These are phyloP conservation scores for Cystobasidium onofrii DNA, from an alignment of 768 basidiomycete genomes.

Conservation along the genomic window DNA sequence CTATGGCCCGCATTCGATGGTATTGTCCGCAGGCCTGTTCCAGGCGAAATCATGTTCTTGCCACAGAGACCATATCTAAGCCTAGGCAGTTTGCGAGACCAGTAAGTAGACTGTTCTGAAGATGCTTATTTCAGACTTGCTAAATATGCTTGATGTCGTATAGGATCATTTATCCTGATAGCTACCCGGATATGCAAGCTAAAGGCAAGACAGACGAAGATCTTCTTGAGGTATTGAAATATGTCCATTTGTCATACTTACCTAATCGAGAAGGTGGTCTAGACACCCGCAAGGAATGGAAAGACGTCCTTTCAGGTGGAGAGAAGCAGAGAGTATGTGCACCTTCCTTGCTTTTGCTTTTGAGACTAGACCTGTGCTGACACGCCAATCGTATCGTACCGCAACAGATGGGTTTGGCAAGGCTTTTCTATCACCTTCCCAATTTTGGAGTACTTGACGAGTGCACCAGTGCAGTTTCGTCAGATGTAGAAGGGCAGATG, in stretches of 20 bases:
- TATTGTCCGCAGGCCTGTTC: conserved; percentile 53
- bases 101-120: conserved; percentile 49
- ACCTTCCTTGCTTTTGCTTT: neutral
- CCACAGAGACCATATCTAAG: conserved; percentile 93
- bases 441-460: conserved; percentile 81
- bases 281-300: conserved; percentile 85
- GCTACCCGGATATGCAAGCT: conserved; percentile 62
- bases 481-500: conserved; percentile 91
- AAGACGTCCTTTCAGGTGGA: conserved; percentile 88
- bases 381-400: too few species aligned
- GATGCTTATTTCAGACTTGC: too few species aligned
- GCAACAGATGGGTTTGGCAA: conserved; percentile 74
- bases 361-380: neutral
- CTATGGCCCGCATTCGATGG: conserved; percentile 62
- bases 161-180: conserved; percentile 79
- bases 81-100: conserved; percentile 74
- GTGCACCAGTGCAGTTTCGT: conserved; percentile 89
- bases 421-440: conserved; percentile 82
- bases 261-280: conserved; percentile 83
- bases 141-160: neutral
- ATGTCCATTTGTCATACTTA: conserved; percentile 74
- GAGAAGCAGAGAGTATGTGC: conserved; percentile 78
- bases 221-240: conserved; percentile 65
- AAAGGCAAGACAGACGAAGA: conserved; percentile 60
- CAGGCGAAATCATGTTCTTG: conserved; percentile 57